Percentiles rank a stretch among this genome's conserved stretches.
These are phyloP conservation scores for Xanthoparmelia taractica DNA, from an alignment of 495 filamentous ascomycete genomes.

Conservation along the genomic window DNA sequence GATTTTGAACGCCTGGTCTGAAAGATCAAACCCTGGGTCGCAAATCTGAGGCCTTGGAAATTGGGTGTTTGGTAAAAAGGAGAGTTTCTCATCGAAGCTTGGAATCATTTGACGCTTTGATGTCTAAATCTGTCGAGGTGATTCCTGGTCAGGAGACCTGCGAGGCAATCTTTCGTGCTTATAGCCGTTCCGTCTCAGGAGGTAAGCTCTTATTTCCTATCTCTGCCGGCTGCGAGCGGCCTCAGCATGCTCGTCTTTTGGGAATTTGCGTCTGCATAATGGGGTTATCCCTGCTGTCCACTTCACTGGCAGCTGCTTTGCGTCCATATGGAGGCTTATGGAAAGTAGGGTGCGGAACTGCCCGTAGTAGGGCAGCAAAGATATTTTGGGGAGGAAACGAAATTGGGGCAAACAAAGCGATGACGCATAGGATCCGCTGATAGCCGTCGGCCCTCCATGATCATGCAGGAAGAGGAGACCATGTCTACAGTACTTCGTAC, in stretches of 20 bases:
- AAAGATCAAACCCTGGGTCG: neutral
- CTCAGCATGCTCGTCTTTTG: neutral
- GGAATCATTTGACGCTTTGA: neutral
- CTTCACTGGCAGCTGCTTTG: neutral
- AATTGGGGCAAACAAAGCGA: neutral
- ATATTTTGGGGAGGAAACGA: neutral
- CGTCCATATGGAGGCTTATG: neutral
- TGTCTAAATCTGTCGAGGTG: too few species aligned
- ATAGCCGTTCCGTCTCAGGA: neutral
- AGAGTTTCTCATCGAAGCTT: neutral
- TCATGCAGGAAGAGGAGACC: neutral
- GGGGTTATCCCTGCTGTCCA: too few species aligned
- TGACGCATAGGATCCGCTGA: neutral
- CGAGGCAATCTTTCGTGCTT: neutral
- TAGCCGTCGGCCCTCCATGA: constrained; percentile 8
- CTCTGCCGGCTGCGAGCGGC: neutral
- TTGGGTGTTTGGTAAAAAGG: neutral
- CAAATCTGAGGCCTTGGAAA: neutral
- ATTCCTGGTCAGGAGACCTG: neutral
- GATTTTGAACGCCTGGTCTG: neutral
- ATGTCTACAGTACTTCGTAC: neutral
- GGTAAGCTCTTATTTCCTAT: neutral
- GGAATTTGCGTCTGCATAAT: neutral
- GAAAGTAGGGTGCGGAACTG: neutral
- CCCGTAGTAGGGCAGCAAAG: neutral